Evolutionary conservation across 495 filamentous ascomycete genomes (phyloP).

Genomic region (Cercophora samala): DNA sequence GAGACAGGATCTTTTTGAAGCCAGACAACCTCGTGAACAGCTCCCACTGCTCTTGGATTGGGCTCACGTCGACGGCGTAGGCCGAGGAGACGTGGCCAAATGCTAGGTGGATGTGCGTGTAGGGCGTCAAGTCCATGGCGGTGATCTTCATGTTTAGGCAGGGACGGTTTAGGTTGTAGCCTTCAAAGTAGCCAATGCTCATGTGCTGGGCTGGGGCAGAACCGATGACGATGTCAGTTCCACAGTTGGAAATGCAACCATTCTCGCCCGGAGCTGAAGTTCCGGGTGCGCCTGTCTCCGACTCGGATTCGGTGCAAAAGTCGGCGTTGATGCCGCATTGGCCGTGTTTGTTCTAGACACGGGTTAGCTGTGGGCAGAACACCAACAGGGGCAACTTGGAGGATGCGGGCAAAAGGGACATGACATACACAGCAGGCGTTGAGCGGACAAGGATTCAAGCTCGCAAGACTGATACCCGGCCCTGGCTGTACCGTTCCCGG

Average conservation of each 20-base stretch:
- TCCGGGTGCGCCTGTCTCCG: no score
- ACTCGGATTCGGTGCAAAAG: no score
- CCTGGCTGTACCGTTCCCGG: conserved; percentile 32
- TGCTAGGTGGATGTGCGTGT: conserved; percentile 31
- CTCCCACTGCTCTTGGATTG: conserved; percentile 22
- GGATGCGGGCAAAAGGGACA: no score
- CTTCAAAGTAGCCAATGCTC: conserved; percentile 34
- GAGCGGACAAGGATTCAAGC: conserved; percentile 30
- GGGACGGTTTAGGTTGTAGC: conserved; percentile 25
- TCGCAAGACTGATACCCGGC: conserved; percentile 13
- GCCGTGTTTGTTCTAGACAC: no score
- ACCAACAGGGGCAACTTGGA: no score
- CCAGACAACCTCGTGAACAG: conserved; percentile 24
- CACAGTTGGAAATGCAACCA: conserved; percentile 48
- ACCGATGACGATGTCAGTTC: conserved; percentile 24
- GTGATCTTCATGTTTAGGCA: conserved; percentile 28
- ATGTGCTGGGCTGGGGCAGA: conserved; percentile 8
- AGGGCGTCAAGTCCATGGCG: conserved; percentile 15
- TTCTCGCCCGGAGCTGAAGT: neutral
- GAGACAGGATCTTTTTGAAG: conserved; percentile 32
- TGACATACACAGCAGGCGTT: conserved; percentile 24
- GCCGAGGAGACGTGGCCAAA: conserved; percentile 24
- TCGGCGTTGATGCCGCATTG: neutral
- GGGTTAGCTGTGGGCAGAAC: no score
- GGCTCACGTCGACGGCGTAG: conserved; percentile 22